Evolutionary conservation across 345 rosid species (phyloP), one percentile per base, ranked within the genome.

Genomic region (Gossypium thurberi): DNA sequence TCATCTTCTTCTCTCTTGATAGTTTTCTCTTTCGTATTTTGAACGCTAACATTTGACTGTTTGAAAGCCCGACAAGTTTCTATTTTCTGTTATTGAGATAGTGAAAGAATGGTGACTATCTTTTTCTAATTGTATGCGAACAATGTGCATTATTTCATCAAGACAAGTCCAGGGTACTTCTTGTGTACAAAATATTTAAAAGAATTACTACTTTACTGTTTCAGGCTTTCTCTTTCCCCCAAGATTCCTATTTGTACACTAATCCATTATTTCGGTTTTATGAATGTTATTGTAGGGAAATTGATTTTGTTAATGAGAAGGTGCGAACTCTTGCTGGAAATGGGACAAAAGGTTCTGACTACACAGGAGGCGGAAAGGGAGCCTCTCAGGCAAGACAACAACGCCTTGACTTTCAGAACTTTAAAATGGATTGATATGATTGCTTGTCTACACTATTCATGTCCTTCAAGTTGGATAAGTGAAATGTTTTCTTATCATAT

Each of bases 301-400:
- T 94, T 73, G 88, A 94, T 89, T 94, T 94, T 83, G 95, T 90
- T 72, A 81, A 82, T 15, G 97, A 94, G 74, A 86, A 53, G 48
- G 97, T 94, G 44, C 82, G 66, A 53, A 91, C 97, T 65, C 85
- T 94, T 69, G 94, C 98, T 80, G 98, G 98, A 60, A 94, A 94
- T 75, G 97, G 97, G 75, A 91, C 89, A 20, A 94, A 90, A 85
- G 98, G 98, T 75, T 87, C 94, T 21, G 98, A 94, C 75, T 91
- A 94, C 69, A 78, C 81, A 80, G 97, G 98, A 18, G 97, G 98
- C 58, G 76, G 72, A 78, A 86, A 83, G 74, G 97, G 97, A 77
- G 78, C 75, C 74, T 74, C 76, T 73, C 98, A 92, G 95, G 98
- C 78, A 83, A 84, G 87, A 66, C 44, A n/a, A 46, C 15, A 44